Conservation (phyloP, 345 rosid genomes). For the Eucalyptus tenuipes region DNA sequence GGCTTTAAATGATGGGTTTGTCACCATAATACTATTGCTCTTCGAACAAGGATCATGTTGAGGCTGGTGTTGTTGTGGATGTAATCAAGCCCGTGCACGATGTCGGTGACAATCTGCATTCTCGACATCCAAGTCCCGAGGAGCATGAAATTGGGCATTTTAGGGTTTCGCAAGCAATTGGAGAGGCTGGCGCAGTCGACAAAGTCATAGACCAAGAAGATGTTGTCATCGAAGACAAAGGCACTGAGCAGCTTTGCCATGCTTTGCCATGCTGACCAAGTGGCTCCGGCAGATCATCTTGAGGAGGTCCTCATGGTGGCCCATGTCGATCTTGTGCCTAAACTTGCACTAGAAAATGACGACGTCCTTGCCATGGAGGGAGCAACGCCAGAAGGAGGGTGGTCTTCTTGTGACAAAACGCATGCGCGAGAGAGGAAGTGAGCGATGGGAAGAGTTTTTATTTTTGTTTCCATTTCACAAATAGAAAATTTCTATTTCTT, state of each 20-base stretch:
- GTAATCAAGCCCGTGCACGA: slow-evolving; percentile 73
- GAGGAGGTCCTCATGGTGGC: slow-evolving; percentile 1
- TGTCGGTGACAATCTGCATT: slow-evolving; percentile 63
- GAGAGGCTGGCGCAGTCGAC: slow-evolving; percentile 45
- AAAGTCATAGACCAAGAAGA: slow-evolving; percentile 58
- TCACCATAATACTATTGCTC: slow-evolving; percentile 48
- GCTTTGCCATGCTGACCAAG: slow-evolving; percentile 42
- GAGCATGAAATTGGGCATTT: slow-evolving; percentile 54
- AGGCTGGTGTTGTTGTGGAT: slow-evolving; percentile 63
- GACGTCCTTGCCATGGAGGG: slow-evolving; percentile 34
- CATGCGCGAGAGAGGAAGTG: accelerated
- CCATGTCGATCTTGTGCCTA: slow-evolving; percentile 26
- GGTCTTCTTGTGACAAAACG: not conserved
- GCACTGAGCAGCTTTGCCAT: slow-evolving; percentile 70
- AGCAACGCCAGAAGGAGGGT: slow-evolving; percentile 35
- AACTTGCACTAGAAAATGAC: slow-evolving; percentile 62
- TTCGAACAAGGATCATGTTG: slow-evolving; percentile 40
- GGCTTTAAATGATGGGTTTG: slow-evolving; percentile 46
- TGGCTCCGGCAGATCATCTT: slow-evolving; percentile 55
- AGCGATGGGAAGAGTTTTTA: not conserved
- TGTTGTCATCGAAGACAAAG: slow-evolving; percentile 43
- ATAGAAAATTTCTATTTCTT: too few relatives aligned
- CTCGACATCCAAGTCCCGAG: slow-evolving; percentile 66
- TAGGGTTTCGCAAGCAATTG: slow-evolving; percentile 47
- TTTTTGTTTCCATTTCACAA: too few relatives aligned